Base-by-base conservation (phyloP, 306 rosid species). In the Cucumis melo region DNA sequence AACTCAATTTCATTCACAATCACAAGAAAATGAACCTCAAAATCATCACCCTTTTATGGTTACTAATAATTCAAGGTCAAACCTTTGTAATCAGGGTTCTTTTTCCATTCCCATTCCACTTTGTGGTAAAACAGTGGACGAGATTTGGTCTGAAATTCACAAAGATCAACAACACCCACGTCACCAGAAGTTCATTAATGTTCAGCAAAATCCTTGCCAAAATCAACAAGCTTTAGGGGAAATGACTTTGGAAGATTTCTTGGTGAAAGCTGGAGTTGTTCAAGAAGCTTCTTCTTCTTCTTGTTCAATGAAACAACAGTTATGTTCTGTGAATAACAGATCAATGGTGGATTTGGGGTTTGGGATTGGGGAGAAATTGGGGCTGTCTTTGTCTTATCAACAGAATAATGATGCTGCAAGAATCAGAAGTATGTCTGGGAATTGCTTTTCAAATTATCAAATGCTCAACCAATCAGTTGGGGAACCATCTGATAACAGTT, bases 261-360 rank as follows among this genome's bases (percentile, higher is more conserved):
- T 92, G 4, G 72, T 90, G 3, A 90, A 86, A 84, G 96, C 93
- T 4, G 97, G 96, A 10, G 89, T 92, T 2, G 96, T 90, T 14
- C 83, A 83, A 48, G 84, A 72, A 74, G 81, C 89, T 23, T 53
- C 78, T 9, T 62, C 79, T 7, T 58, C 61, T 77, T 34, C 72
- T 67, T 32, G 36, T 32, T 50, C 67, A 56, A 71, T 29, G n/a
- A 79, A 75, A 10, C 58, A 42, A 53, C 74, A 80, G 48, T 14
- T 55, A n/a, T 41, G 24, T 27, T 64, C 73, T 54, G 78, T 80
- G 24, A 67, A 44, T 19, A 73, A 38, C 39, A 65, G 62, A 24
- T 78, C 68, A 34, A 62, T 75, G 32, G 13, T 73, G 60, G 86
- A 60, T 78, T 24, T 80, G 19, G 72, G 74, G 80, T 81, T 56